These are phyloP conservation scores for Neurospora hispaniola DNA, from an alignment of 495 filamentous ascomycete species.

Conservation along the genomic window DNA sequence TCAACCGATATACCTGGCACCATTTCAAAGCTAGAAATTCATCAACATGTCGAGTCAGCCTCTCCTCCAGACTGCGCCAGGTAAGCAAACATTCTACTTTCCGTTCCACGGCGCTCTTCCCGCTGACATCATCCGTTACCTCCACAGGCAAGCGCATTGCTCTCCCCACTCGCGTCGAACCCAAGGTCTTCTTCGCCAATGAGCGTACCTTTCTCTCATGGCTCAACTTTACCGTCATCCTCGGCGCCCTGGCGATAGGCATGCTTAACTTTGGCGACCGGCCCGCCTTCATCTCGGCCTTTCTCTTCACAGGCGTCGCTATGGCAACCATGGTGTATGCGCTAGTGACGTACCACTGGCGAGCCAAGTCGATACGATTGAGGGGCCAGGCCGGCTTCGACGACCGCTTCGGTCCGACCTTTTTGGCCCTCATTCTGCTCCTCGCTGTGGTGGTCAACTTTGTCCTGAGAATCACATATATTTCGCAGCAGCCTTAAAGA, in stretches of 20 bases:
- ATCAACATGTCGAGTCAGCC: slow-evolving; percentile 84
- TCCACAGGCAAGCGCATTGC: slow-evolving; percentile 87
- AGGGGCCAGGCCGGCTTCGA: slow-evolving; percentile 93
- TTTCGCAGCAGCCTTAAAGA: slow-evolving; percentile 21
- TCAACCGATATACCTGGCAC: background rate
- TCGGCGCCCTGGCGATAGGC: slow-evolving; percentile 89
- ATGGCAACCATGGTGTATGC: slow-evolving; percentile 96
- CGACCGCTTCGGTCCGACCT: slow-evolving; percentile 84
- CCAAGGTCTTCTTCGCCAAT: slow-evolving; percentile 99
- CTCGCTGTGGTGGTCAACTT: slow-evolving; percentile 91
- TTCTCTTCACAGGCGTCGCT: slow-evolving; percentile 86
- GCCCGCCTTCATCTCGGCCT: slow-evolving; percentile 81
- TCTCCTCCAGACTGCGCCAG: slow-evolving; percentile 80
- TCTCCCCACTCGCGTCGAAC: slow-evolving; percentile 93
- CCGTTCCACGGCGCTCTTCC: background rate
- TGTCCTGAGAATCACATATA: slow-evolving; percentile 65
- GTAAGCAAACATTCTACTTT: slow-evolving; percentile 23
- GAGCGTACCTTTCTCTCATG: slow-evolving; percentile 98
- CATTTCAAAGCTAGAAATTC: background rate
- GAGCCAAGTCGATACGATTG: slow-evolving; percentile 82
- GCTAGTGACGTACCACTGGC: slow-evolving; percentile 90
- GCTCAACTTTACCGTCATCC: slow-evolving; percentile 98
- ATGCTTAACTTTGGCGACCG: slow-evolving; percentile 97
- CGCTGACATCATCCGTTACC: slow-evolving; percentile 3
- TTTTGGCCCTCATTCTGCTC: slow-evolving; percentile 74